A percentile compares a stretch with the other conserved stretches of the same genome.
These are phyloP conservation scores for Kwoniella shivajii DNA, from an alignment of 1,284 basidiomycete species.

Conservation along the genomic window DNA sequence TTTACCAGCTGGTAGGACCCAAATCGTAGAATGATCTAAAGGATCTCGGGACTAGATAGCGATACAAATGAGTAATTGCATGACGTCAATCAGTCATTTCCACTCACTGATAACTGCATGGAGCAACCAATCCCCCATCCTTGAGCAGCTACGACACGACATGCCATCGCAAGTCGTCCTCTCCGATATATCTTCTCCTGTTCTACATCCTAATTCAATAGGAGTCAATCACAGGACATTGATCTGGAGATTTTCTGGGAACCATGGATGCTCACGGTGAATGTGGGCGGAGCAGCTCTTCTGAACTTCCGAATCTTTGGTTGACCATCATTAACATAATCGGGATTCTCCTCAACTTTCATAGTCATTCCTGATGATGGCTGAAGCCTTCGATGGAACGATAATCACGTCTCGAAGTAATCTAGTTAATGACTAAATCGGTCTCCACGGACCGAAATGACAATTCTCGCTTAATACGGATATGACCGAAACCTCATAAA, in stretches of 20 bases:
- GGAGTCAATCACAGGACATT: conserved; percentile 1
- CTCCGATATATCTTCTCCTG: conserved; percentile 24
- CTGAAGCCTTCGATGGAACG: too few species aligned
- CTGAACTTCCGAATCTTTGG: conserved; percentile 22
- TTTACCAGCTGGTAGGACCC: conserved; percentile 26
- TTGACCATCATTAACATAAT: conserved; percentile 2
- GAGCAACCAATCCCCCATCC: conserved; percentile 35
- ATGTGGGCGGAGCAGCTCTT: conserved; percentile 26
- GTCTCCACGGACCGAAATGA: too few species aligned
- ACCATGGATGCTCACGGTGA: conserved; percentile 10
- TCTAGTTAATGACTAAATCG: too few species aligned
- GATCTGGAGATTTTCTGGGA: not conserved
- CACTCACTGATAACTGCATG: conserved; percentile 23
- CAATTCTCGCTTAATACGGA: too few species aligned
- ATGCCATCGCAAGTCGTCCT: conserved; percentile 28
- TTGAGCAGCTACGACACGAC: conserved; percentile 27
- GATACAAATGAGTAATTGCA: not conserved
- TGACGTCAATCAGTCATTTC: not conserved
- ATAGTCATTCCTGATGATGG: too few species aligned
- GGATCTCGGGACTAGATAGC: conserved; percentile 20
- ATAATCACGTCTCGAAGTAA: too few species aligned
- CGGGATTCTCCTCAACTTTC: too few species aligned
- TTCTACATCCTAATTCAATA: conserved; percentile 9
- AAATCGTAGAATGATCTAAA: conserved; percentile 19
- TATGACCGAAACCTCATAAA: too few species aligned